These are phyloP conservation scores for Termitomyces eurrhizus DNA, from an alignment of 768 basidiomycete genomes.

Conservation along the genomic window DNA sequence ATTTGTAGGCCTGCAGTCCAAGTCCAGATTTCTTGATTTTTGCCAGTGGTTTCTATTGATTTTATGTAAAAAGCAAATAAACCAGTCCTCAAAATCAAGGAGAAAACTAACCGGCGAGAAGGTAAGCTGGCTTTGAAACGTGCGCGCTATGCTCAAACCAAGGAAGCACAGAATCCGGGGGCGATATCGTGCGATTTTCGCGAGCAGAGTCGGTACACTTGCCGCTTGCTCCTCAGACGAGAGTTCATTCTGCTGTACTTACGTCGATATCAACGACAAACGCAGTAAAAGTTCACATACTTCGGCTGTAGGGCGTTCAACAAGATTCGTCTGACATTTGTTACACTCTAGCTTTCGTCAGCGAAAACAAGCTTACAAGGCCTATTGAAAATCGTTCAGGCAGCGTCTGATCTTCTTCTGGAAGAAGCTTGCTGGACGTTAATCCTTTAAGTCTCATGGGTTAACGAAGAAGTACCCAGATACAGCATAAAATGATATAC, in stretches of 20 bases:
- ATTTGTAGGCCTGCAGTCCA: constrained; percentile 51
- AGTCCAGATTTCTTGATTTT: constrained; percentile 6
- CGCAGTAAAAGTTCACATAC: constrained; percentile 1
- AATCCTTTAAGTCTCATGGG: constrained; percentile 38
- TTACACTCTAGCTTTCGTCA: background rate
- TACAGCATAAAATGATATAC: constrained; percentile 24
- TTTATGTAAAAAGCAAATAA: background rate
- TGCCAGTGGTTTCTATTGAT: constrained; percentile 2
- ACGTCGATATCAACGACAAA: background rate
- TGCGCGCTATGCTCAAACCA: constrained; percentile 58
- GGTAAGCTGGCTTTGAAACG: constrained; percentile 26
- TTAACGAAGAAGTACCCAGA: background rate
- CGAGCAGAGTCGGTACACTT: constrained; percentile 54
- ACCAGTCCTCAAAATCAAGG: background rate
- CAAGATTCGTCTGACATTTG: constrained; percentile 63
- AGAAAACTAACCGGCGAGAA: constrained; percentile 9
- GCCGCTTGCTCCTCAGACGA: constrained; percentile 45
- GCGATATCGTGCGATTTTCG: constrained; percentile 51
- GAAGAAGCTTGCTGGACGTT: constrained; percentile 46
- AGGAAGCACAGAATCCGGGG: constrained; percentile 77
- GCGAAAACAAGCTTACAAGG: constrained; percentile 43
- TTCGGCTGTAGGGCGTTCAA: constrained; percentile 63
- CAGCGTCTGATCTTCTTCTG: constrained; percentile 58
- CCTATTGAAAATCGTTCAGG: constrained; percentile 59
- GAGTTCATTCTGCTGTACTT: constrained; percentile 49